Conservation (phyloP, 352 stramenopile genomes). For the Pythium aphanidermatum region DNA sequence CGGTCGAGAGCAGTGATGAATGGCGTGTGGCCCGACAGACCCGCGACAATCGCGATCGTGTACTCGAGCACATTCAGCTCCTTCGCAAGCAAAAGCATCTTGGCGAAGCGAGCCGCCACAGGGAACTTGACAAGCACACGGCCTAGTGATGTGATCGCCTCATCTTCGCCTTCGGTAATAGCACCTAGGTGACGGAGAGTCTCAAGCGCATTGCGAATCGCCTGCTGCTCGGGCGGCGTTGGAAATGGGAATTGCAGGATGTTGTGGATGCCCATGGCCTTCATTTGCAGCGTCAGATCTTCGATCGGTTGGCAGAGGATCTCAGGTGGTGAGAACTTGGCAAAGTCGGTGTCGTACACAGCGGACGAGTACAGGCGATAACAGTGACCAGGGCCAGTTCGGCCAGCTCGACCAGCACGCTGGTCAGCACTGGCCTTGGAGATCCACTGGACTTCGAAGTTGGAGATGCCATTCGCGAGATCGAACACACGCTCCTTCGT, state of each 20-base stretch:
- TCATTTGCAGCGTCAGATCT: slow-evolving; percentile 96
- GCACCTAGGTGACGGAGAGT: slow-evolving; percentile 81
- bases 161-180: slow-evolving; percentile 44
- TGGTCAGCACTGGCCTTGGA: slow-evolving; percentile 82
- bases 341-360: slow-evolving; percentile 95
- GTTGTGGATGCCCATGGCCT: slow-evolving; percentile 95
- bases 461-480: slow-evolving; percentile 85
- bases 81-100: slow-evolving; percentile 86
- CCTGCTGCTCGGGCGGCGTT: slow-evolving; percentile 85
- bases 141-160: slow-evolving; percentile 80
- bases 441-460: slow-evolving; percentile 92
- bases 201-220: slow-evolving; percentile 81
- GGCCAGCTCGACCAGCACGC: slow-evolving; percentile 94
- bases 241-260: slow-evolving; percentile 96
- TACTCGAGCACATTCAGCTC: slow-evolving; percentile 70
- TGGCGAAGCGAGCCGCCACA: slow-evolving; percentile 80
- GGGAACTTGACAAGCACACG: slow-evolving; percentile 81
- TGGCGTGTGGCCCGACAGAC: slow-evolving; percentile 63
- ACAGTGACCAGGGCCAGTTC: slow-evolving; percentile 95
- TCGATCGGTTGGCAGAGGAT: slow-evolving; percentile 90
- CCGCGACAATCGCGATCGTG: slow-evolving; percentile 74
- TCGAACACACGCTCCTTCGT: slow-evolving; percentile 97
- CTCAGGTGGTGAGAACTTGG: slow-evolving; percentile 88
- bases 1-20: slow-evolving; percentile 64
- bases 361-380: slow-evolving; percentile 97